Base-by-base conservation (phyloP, 805 yeast species). In the Metschnikowia koreensis region DNA sequence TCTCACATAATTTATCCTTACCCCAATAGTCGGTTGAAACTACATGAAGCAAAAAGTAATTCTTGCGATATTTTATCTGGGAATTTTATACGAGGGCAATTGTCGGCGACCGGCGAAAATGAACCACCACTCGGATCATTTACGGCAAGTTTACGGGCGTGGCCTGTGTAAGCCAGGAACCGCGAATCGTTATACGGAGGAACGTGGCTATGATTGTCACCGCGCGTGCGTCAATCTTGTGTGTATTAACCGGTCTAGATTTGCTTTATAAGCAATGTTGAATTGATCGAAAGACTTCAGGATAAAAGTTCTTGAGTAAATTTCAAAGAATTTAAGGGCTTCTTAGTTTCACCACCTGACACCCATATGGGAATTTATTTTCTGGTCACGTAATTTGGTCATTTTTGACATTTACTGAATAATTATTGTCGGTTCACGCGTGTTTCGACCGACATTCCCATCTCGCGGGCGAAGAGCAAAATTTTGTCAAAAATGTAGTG, bases 71-170 rank as follows among this genome's bases (percentile, higher is more conserved):
- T 40, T 40, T 13, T 2, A 11, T 41, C 36, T 41, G 12, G 22
- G 22, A n/a, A 43, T 31, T 31, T 31, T 31, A 31, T 31, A 31
- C 34, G 34, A 31, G 6, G 34, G 34, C 34, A 41, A 28, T 41
- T 41, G 38, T 7, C 16, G 37, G 38, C 15, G 33, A 7, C 28
- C 37, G 37, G 37, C 38, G 31, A 22, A 27, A 40, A 41, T 34
- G 11, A 31, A 41, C 10, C n/a, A 28, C 33, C 52, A 44, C 47
- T 43, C 41, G n/a, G 8, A 15, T 50, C 37, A 46, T 50, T 50
- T 50, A 50, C 53, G 53, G 53, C 49, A 50, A 37, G 44, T 50
- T 50, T 50, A 50, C 53, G 53, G 53, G 44, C 9, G 46, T 26
- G 31, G 8, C 48, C 26, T 49, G 48, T 37, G 52, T 37, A n/a